A percentile compares a stretch with the other conserved stretches of the same genome.
Conservation (phyloP, 2,329 filamentous ascomycete species). For the Cordyceps javanica region DNA sequence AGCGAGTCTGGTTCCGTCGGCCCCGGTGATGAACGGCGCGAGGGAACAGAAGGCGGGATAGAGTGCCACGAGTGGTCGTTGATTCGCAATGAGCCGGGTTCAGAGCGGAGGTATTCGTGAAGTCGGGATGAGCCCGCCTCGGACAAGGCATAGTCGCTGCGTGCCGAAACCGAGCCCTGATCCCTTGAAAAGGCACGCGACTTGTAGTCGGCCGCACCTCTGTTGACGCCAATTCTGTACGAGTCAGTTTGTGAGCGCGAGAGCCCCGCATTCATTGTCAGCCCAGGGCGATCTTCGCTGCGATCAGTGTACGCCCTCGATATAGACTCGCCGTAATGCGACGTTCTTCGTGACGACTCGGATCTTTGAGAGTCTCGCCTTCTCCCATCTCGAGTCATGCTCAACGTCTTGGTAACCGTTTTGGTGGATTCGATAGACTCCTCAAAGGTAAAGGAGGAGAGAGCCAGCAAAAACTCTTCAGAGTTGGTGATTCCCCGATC, state of each 20-base stretch:
- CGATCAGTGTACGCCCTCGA: background rate
- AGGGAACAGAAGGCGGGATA: background rate
- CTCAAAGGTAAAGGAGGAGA: background rate
- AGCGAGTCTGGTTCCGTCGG: conserved; percentile 1
- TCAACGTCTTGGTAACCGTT: background rate
- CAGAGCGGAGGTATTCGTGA: background rate
- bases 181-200: background rate
- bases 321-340: background rate
- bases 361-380: background rate
- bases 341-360: background rate
- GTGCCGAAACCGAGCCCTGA: background rate
- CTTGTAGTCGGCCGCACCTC: background rate
- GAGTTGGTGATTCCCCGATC: background rate
- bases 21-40: conserved; percentile 5
- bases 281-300: background rate
- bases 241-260: background rate
- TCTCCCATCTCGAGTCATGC: background rate
- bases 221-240: background rate
- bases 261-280: background rate
- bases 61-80: background rate
- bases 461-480: conserved; percentile 1
- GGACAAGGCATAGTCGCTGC: conserved; percentile 1
- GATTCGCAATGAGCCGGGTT: background rate
- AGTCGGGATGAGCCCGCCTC: background rate
- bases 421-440: background rate